Conservation (phyloP, 148 eudicot genomes). For the Bassia scoparia region DNA sequence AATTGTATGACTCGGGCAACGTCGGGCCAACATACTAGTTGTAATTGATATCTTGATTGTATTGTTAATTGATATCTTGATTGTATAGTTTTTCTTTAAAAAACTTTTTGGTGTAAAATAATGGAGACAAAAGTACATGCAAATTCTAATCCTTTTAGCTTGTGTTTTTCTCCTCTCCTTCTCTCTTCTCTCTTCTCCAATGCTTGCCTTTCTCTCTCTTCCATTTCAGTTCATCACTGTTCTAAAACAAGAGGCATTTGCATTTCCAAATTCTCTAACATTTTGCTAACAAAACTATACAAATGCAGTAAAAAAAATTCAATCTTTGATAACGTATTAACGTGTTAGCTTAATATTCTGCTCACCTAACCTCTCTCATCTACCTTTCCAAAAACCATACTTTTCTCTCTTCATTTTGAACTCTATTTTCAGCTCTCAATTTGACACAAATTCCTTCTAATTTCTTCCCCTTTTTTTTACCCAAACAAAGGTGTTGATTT, state of each 20-base stretch:
- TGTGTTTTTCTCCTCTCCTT: not conserved
- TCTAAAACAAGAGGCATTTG: not conserved
- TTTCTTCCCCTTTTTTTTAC: not conserved
- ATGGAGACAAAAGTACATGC: not conserved
- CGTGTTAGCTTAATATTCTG: constrained; percentile 20
- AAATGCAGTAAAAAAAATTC: not conserved
- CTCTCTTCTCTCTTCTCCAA: not conserved
- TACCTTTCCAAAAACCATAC: constrained; percentile 3
- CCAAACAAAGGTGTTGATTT: constrained; percentile 10
- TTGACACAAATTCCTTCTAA: not conserved
- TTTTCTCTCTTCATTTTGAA: not conserved
- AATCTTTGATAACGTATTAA: not conserved
- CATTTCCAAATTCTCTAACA: not conserved
- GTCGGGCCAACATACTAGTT: no score
- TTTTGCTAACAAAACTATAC: not conserved
- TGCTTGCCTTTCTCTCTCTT: no score
- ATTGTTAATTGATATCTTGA: no score
- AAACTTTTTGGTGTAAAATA: no score
- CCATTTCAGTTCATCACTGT: constrained; percentile 7
- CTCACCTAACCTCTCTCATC: constrained; percentile 30
- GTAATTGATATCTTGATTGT: no score
- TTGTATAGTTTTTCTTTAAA: no score
- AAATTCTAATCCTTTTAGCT: not conserved
- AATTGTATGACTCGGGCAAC: no score
- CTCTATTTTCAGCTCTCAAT: not conserved